phyloP scores from a whole-genome alignment of 1,139 yeast genomes.

The Lodderomyces beijingensis region DNA sequence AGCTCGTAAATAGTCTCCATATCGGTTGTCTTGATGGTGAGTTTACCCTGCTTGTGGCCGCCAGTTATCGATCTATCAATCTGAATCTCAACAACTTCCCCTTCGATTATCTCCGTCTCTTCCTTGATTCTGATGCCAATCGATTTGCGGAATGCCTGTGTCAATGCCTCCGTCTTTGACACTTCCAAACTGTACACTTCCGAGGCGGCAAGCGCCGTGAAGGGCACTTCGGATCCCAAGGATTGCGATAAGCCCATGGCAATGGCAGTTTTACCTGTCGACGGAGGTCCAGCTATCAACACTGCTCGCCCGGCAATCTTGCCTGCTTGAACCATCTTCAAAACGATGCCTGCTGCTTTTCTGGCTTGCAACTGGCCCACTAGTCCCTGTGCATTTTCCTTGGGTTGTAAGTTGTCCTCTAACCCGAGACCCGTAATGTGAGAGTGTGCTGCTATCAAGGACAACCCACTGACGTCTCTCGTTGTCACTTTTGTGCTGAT shows the following conservation, averaged over 20 bases:
- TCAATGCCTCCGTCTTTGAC: constrained; percentile 91
- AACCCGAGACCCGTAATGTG: constrained; percentile 94
- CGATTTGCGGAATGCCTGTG: constrained; percentile 92
- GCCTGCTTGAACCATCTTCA: constrained; percentile 91
- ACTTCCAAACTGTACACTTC: constrained; percentile 89
- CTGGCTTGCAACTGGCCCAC: constrained; percentile 96
- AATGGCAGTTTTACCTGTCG: constrained; percentile 97
- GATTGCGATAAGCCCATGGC: constrained; percentile 96
- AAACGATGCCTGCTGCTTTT: constrained; percentile 89
- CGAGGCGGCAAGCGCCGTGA: constrained; percentile 91
- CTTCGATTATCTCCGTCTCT: constrained; percentile 95
- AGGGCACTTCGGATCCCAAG: constrained; percentile 88
- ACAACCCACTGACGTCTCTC: constrained; percentile 52
- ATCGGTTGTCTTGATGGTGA: constrained; percentile 96
- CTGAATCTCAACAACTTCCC: constrained; percentile 98
- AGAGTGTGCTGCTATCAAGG: constrained; percentile 92
- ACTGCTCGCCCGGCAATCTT: constrained; percentile 97
- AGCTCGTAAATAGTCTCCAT: constrained; percentile 98
- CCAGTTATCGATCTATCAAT: constrained; percentile 95
- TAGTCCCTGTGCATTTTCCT: constrained; percentile 84
- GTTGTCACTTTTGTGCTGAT: constrained; percentile 34
- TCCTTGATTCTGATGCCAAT: constrained; percentile 95
- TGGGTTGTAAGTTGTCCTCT: constrained; percentile 84
- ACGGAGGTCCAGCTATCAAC: constrained; percentile 95
- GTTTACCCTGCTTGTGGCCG: constrained; percentile 96